These are phyloP conservation scores for Ustilago hordei DNA, from an alignment of 1,284 basidiomycete species.

Conservation along the genomic window DNA sequence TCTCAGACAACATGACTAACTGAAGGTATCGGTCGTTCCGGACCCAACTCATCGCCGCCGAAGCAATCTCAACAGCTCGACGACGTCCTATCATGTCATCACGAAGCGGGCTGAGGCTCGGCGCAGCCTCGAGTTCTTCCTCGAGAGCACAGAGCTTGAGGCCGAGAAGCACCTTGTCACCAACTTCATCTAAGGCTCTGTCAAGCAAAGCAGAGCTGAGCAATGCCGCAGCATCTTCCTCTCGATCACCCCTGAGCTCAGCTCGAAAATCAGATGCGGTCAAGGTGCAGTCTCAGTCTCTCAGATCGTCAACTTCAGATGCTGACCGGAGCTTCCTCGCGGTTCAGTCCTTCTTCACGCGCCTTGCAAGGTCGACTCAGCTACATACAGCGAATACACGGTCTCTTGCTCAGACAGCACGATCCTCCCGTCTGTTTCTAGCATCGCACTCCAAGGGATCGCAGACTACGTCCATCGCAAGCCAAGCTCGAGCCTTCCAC, in stretches of 20 bases:
- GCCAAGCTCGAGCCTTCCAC: slow-evolving; percentile 29
- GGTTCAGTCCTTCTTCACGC: slow-evolving; percentile 31
- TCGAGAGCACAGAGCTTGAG: not conserved
- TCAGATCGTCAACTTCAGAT: not conserved
- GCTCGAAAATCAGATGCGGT: not conserved
- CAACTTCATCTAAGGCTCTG: not conserved
- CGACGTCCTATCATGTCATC: slow-evolving; percentile 14
- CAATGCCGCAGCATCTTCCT: not conserved
- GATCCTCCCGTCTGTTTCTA: not conserved
- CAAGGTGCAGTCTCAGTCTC: not conserved
- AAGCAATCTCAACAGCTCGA: too few species aligned
- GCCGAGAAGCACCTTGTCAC: not conserved
- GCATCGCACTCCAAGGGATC: not conserved
- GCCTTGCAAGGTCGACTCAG: slow-evolving; percentile 1
- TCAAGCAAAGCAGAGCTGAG: not conserved
- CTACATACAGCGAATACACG: not conserved
- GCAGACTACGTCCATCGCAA: not conserved
- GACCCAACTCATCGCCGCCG: too few species aligned
- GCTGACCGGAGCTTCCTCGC: slow-evolving; percentile 24
- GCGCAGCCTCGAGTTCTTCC: slow-evolving; percentile 3
- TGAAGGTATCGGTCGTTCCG: too few species aligned
- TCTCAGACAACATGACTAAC: too few species aligned
- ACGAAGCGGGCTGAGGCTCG: slow-evolving; percentile 2
- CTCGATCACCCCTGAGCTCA: not conserved
- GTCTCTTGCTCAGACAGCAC: not conserved